Evolutionary conservation across 139 green algal genomes (phyloP), one percentile per base, ranked within the genome.

Genomic region (Chlorella sorokiniana): DNA sequence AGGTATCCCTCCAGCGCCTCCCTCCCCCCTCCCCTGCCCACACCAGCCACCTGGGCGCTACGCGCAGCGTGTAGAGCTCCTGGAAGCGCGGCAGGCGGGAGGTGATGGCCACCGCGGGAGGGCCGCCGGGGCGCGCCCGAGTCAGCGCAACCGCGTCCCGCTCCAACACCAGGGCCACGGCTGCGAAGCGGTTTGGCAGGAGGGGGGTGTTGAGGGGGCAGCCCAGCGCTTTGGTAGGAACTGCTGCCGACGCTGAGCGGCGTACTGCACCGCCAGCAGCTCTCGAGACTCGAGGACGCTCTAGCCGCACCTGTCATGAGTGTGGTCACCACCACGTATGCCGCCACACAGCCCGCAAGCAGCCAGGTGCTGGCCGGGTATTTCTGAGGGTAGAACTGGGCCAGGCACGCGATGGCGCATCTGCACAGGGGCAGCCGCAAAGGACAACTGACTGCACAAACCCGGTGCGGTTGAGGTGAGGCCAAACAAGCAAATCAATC

Each of bases 331-430:
- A 88, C 33, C 10, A 83, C 37, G 81, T 97, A 97, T 16, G 69
- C 61, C 1, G 86, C 65, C 16, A 97, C 87, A 61, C 93, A 97
- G 45, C 44, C 67, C 7, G 89, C 73, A 33, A 97, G 81, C 14
- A 84, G 64, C 76, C 72, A 89, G 80, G 84, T 93, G 78, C 88
- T 92, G 40, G 68, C 84, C 1, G 89, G 91, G 44, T 93, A 89
- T 83, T 96, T 94, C 31, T 87, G 86, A 0, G 91, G 90, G 33
- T 89, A 93, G 81, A 96, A 97, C 74, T 97, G 93, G 1, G 90
- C 86, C n/a, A 93, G 83, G 41, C 91, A 51, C 7, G 92, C 93
- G 4, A 90, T 41, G 1, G 25, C 83, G 63, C 92, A 92, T 42
- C 92, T 96, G 90, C 72, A 79, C 41, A 45, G 51, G 8, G 33